Conservation (phyloP, 345 rosid species). For the Citrus cavaleriei region DNA sequence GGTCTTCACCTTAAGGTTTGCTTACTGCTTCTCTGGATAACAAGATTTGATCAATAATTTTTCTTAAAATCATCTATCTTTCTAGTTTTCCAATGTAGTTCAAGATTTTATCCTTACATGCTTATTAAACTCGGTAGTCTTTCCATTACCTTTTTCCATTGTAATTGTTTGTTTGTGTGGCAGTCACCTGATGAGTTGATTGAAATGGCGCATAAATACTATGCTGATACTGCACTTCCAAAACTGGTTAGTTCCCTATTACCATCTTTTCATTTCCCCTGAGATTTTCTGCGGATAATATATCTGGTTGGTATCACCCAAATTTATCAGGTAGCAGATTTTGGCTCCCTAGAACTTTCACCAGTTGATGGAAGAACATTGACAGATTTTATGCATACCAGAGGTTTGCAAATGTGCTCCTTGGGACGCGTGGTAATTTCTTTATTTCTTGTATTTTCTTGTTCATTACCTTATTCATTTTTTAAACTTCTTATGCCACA, state of each 20-base stretch:
- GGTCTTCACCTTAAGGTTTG: constrained; percentile 94
- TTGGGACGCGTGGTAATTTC: constrained; percentile 79
- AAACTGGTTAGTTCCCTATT: constrained; percentile 67
- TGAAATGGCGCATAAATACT: constrained; percentile 74
- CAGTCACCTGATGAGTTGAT: constrained; percentile 80
- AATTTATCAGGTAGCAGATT: constrained; percentile 78
- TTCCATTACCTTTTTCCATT: constrained; percentile 2
- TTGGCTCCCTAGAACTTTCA: constrained; percentile 97
- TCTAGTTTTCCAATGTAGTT: neutral
- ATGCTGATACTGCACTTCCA: constrained; percentile 89
- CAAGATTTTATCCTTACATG: neutral
- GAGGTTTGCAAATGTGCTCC: constrained; percentile 92
- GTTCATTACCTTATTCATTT: constrained; percentile 20
- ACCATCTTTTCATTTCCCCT: constrained; percentile 7
- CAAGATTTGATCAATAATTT: constrained; percentile 7
- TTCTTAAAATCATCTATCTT: neutral
- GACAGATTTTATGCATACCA: constrained; percentile 97
- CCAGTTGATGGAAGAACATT: constrained; percentile 97
- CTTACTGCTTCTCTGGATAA: constrained; percentile 11
- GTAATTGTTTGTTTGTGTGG: constrained; percentile 13
- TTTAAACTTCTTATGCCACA: constrained; percentile 23
- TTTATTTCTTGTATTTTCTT: neutral
- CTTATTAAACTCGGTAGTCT: neutral
- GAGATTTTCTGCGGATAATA: constrained; percentile 13
- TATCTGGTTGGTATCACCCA: constrained; percentile 13